A percentile compares a stretch with the other conserved stretches of the same genome.
These are phyloP conservation scores for Candida dubliniensis DNA, from an alignment of 1,139 yeast species.

Conservation along the genomic window DNA sequence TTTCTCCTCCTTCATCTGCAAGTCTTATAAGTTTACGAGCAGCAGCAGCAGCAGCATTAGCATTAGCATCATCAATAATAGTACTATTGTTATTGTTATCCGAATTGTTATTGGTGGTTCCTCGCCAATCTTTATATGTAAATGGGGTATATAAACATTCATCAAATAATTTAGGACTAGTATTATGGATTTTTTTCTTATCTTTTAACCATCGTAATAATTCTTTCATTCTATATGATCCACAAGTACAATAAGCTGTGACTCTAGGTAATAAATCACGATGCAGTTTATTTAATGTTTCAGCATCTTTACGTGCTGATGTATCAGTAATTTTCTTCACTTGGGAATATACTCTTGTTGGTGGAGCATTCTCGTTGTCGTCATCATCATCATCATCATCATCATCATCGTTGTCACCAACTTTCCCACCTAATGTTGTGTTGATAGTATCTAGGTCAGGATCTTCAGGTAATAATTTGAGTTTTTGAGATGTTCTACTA, in stretches of 20 bases:
- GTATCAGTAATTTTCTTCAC: conserved; percentile 82
- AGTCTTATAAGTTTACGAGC: conserved; percentile 58
- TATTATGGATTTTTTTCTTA: conserved; percentile 68
- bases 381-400: conserved; percentile 26
- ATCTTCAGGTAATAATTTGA: conserved; percentile 84
- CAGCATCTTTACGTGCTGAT: conserved; percentile 95
- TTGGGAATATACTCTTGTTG: conserved; percentile 65
- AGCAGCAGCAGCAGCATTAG: conserved; percentile 19
- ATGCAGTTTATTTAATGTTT: conserved; percentile 86
- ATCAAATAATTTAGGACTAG: conserved; percentile 85
- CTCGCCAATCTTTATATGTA: conserved; percentile 76
- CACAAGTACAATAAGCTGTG: conserved; percentile 94
- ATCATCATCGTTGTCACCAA: conserved; percentile 15
- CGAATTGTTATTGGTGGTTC: too few relatives aligned
- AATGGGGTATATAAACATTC: conserved; percentile 94
- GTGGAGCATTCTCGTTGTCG: conserved; percentile 27
- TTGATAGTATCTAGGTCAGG: conserved; percentile 20
- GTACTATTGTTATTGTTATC: conserved; percentile 28
- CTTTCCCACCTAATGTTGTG: background rate
- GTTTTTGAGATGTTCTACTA: conserved; percentile 82
- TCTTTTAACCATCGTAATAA: conserved; percentile 82
- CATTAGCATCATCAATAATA: conserved; percentile 20
- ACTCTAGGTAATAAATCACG: conserved; percentile 83
- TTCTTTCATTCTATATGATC: conserved; percentile 87
- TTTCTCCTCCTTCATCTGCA: conserved; percentile 94